A percentile compares a stretch with the other conserved stretches of the same genome.
Evolutionary conservation across 31 red algal species (phyloP).

Genomic region (Endocladia muricata): DNA sequence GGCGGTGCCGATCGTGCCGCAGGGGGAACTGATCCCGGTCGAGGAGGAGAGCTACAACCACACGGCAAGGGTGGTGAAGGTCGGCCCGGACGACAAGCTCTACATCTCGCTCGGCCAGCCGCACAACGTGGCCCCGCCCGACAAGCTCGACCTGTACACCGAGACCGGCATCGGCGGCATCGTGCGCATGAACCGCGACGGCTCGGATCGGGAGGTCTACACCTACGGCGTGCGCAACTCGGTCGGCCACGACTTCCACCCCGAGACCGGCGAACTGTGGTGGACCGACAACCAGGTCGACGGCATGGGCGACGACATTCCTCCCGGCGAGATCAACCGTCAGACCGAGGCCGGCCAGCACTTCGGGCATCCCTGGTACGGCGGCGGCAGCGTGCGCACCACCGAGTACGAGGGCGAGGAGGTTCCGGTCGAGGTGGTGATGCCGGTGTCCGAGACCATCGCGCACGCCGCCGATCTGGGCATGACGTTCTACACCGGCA

Average conservation of each 20-base stretch:
- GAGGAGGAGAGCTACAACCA: neutral
- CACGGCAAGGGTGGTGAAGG: neutral
- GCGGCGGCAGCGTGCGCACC: neutral
- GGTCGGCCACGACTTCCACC: neutral
- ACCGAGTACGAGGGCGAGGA: neutral
- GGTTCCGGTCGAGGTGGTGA: neutral
- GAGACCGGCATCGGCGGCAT: neutral
- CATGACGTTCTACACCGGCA: neutral
- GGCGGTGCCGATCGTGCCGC: neutral
- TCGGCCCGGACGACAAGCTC: neutral
- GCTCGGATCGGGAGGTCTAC: neutral
- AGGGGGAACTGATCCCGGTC: neutral
- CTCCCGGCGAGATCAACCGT: neutral
- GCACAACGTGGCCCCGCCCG: neutral
- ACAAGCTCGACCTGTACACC: neutral
- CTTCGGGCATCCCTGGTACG: neutral
- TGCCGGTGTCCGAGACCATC: neutral
- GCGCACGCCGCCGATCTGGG: neutral
- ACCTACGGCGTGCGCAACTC: neutral
- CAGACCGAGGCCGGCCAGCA: neutral
- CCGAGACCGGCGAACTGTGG: neutral
- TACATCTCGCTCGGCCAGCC: neutral
- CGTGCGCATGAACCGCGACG: neutral
- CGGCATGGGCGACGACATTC: slow-evolving; percentile 7
- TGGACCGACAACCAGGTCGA: neutral